phyloP scores from a whole-genome alignment of 208 protist species.

The Histomonas meleagridis region DNA sequence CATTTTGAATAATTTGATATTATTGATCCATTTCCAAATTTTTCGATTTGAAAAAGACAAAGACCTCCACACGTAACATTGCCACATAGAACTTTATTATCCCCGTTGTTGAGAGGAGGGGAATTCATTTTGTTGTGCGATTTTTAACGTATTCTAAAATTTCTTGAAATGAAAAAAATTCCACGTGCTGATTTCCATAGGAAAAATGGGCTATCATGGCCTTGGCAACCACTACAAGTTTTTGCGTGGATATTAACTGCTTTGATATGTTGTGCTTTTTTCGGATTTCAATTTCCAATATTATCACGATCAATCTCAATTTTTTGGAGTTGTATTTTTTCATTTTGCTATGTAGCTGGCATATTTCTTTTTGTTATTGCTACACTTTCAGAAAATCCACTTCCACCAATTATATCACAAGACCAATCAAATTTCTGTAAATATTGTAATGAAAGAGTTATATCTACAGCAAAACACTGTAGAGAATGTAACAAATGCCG shows the following conservation, averaged over 20 bases:
- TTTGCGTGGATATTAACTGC: conserved; percentile 32
- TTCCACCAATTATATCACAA: neutral
- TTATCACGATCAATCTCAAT: too few species aligned
- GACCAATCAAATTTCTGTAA: neutral
- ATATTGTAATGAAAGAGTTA: neutral
- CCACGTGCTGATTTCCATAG: conserved; percentile 22
- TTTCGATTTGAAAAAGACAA: too few species aligned
- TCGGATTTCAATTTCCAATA: neutral
- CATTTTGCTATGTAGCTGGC: neutral
- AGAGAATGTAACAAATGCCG: neutral
- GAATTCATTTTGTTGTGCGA: too few species aligned
- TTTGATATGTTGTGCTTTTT: neutral
- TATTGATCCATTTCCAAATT: too few species aligned
- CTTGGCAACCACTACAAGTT: neutral
- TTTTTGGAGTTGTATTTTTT: neutral
- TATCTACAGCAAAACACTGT: conserved; percentile 11
- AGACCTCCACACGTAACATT: too few species aligned
- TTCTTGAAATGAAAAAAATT: too few species aligned
- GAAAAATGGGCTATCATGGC: conserved; percentile 17
- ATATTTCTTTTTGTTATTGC: neutral
- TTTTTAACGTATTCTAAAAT: too few species aligned
- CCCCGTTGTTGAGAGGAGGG: too few species aligned
- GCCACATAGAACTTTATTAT: too few species aligned
- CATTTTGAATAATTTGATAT: too few species aligned
- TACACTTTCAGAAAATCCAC: neutral